phyloP scores from a whole-genome alignment of 495 filamentous ascomycete genomes.

The Beverwykella pulmonaria region DNA sequence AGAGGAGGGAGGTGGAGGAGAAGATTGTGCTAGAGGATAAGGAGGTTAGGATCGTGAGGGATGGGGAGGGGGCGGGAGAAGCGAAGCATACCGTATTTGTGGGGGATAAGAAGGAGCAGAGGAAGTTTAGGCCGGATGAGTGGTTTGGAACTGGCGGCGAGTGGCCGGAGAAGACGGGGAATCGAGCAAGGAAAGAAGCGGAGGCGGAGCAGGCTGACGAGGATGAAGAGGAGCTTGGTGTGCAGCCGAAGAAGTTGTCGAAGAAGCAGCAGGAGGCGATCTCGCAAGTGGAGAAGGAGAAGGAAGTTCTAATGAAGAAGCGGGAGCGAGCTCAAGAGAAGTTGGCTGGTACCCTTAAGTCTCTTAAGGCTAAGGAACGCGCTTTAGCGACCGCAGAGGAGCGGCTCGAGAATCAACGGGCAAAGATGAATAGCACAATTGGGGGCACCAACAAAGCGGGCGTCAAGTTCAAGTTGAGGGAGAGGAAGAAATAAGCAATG shows the following conservation, averaged over 20 bases:
- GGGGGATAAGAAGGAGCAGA: conserved; percentile 56
- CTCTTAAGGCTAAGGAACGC: conserved; percentile 67
- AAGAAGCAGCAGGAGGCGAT: conserved; percentile 48
- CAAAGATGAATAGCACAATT: conserved; percentile 78
- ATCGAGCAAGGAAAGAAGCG: conserved; percentile 47
- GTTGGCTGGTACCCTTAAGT: conserved; percentile 60
- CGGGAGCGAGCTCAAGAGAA: conserved; percentile 55
- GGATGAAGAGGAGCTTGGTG: conserved; percentile 44
- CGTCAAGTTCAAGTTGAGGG: conserved; percentile 78
- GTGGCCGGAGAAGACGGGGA: conserved; percentile 40
- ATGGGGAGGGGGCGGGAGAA: conserved; percentile 40
- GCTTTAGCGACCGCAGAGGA: conserved; percentile 73
- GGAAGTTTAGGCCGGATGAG: conserved; percentile 44
- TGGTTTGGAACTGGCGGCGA: conserved; percentile 46
- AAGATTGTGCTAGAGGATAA: conserved; percentile 50
- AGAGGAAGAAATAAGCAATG: conserved; percentile 70
- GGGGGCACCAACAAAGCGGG: conserved; percentile 80
- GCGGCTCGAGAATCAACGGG: conserved; percentile 74
- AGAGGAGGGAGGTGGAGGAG: conserved; percentile 62
- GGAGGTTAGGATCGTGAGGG: conserved; percentile 40
- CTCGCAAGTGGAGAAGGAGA: conserved; percentile 51
- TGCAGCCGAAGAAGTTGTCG: conserved; percentile 36
- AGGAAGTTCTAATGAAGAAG: conserved; percentile 52
- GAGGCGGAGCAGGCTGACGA: conserved; percentile 41
- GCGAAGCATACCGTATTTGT: conserved; percentile 60